Evolutionary conservation across 352 stramenopile genomes (phyloP).

Genomic region (Nothophytophthora sp.): DNA sequence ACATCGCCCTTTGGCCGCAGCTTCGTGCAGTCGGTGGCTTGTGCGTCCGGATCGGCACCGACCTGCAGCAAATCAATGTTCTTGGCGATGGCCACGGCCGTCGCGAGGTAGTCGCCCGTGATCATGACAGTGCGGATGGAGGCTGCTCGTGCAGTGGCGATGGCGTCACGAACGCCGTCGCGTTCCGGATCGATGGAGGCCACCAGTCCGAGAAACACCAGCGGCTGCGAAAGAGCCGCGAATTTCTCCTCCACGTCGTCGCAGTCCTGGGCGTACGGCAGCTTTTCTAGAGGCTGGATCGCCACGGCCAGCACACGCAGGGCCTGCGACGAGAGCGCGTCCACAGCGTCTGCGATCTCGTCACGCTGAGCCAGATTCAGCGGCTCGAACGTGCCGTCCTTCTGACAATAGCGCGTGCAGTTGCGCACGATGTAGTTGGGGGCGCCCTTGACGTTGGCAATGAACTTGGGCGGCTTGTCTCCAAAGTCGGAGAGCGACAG

Average conservation of each 20-base stretch:
- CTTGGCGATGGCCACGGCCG: conserved; percentile 92
- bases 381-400: conserved; percentile 47
- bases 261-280: conserved; percentile 44
- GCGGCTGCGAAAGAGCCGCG: conserved; percentile 50
- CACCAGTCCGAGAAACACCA: conserved; percentile 93
- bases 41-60: conserved; percentile 48
- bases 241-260: conserved; percentile 79
- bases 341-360: conserved; percentile 57
- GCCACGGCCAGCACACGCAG: conserved; percentile 91
- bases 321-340: conserved; percentile 71
- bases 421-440: conserved; percentile 76
- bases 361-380: conserved; percentile 46
- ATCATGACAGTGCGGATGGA: conserved; percentile 91
- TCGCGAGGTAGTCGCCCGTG: conserved; percentile 96
- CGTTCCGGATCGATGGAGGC: conserved; percentile 89
- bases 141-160: conserved; percentile 41
- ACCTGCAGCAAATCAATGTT: conserved; percentile 92
- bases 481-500: conserved; percentile 27
- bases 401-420: conserved; percentile 54
- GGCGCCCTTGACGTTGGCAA: conserved; percentile 66
- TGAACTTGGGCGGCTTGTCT: conserved; percentile 37
- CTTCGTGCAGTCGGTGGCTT: conserved; percentile 79
- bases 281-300: conserved; percentile 59
- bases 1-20: conserved; percentile 46
- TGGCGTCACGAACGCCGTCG: conserved; percentile 59